phyloP scores from a whole-genome alignment of 1,284 basidiomycete species.

The Caloboletus inedulis region DNA sequence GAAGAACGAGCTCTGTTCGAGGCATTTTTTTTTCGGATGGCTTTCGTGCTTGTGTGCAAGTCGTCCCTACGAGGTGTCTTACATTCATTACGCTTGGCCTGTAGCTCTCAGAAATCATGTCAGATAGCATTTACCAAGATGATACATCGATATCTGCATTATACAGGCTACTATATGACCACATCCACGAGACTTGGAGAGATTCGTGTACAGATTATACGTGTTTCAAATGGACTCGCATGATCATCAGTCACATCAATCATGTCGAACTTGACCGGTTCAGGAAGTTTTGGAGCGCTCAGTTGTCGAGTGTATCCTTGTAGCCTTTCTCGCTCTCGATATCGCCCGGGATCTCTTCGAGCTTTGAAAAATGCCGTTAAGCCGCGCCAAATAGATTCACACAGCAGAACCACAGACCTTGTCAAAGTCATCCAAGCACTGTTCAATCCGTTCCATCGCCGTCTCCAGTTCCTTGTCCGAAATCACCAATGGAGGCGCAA shows the following conservation, averaged over 20 bases:
- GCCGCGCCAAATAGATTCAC: not conserved
- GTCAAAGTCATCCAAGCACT: conserved; percentile 82
- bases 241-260: not conserved
- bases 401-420: conserved; percentile 44
- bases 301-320: conserved; percentile 41
- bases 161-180: conserved; percentile 12
- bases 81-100: conserved; percentile 30
- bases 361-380: conserved; percentile 35
- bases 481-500: conserved; percentile 95
- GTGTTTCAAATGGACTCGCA: not conserved
- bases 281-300: not conserved
- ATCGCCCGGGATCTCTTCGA: conserved; percentile 72
- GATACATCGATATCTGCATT: conserved; percentile 6
- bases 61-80: conserved; percentile 56
- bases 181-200: conserved; percentile 2
- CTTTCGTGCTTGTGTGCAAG: conserved; percentile 33
- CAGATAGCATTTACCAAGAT: not conserved
- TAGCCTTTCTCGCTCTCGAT: conserved; percentile 56
- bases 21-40: conserved; percentile 53
- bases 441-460: conserved; percentile 74
- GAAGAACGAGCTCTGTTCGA: conserved; percentile 34
- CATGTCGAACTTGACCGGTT: not conserved
- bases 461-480: conserved; percentile 78
- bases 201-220: conserved; percentile 3
- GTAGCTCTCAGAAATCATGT: not conserved